phyloP scores from a whole-genome alignment of 2,329 filamentous ascomycete species.

The Ceratocystis cubensis region DNA sequence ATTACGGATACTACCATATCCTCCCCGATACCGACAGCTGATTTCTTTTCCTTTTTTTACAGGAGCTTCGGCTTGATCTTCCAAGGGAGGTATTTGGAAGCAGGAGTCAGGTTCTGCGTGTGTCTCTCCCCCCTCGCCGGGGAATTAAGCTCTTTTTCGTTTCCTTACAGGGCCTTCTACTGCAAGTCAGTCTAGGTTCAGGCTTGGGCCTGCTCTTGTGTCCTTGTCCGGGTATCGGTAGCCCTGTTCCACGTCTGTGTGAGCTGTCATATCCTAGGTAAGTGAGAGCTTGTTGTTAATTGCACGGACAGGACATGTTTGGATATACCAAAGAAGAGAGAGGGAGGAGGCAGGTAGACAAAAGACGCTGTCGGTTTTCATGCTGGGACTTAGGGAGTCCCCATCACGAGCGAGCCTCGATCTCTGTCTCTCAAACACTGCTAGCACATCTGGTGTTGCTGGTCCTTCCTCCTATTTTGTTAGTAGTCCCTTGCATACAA shows the following conservation, averaged over 20 bases:
- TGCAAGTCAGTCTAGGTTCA: neutral
- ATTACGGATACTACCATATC: neutral
- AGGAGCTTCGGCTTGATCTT: conserved; percentile 7
- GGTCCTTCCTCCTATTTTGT: neutral
- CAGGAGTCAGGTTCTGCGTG: neutral
- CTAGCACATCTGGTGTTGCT: neutral
- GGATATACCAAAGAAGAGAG: neutral
- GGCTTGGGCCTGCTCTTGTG: neutral
- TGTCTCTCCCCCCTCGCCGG: neutral
- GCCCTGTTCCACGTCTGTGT: conserved; percentile 9
- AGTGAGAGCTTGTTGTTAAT: neutral
- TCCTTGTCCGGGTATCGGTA: conserved; percentile 1
- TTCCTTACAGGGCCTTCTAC: neutral
- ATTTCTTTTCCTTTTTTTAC: conserved; percentile 1
- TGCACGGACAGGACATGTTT: neutral
- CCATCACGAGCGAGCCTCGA: neutral
- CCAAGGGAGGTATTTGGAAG: conserved; percentile 1
- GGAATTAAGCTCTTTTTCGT: conserved; percentile 3
- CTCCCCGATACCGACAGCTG: neutral
- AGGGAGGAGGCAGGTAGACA: neutral
- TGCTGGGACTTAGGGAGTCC: neutral
- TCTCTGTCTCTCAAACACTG: neutral
- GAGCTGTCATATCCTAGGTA: neutral
- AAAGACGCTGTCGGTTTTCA: too few species aligned
- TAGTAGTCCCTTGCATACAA: conserved; percentile 2